Percentiles rank a stretch among this genome's conserved stretches.
These are phyloP conservation scores for Dactylellina drechsleri DNA, from an alignment of 2,329 filamentous ascomycete species.

Conservation along the genomic window DNA sequence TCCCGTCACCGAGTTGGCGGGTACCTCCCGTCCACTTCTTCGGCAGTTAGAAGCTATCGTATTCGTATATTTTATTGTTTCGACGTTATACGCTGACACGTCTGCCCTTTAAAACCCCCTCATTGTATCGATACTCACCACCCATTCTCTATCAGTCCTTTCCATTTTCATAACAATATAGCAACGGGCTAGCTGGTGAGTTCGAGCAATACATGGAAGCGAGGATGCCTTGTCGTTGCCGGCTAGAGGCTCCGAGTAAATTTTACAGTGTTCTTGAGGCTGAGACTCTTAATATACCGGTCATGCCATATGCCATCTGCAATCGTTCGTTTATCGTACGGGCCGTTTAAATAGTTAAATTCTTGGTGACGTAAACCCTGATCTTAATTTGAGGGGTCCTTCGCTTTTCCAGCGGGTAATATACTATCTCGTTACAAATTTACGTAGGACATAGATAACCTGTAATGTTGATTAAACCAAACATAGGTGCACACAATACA, in stretches of 20 bases:
- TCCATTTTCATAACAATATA: background rate
- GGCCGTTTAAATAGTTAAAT: too few relatives aligned
- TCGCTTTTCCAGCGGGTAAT: too few relatives aligned
- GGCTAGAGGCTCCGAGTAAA: constrained; percentile 27
- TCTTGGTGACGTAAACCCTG: too few relatives aligned
- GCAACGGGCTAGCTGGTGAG: background rate
- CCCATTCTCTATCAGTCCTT: constrained; percentile 1
- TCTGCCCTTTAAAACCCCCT: background rate
- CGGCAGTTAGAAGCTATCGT: constrained; percentile 35
- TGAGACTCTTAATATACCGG: background rate
- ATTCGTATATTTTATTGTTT: constrained; percentile 29
- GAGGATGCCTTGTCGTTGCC: constrained; percentile 1
- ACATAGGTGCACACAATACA: too few relatives aligned
- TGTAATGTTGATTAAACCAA: too few relatives aligned
- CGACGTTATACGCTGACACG: background rate
- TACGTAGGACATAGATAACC: too few relatives aligned
- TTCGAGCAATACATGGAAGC: background rate
- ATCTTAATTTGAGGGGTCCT: too few relatives aligned
- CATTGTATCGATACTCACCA: background rate
- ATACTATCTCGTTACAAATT: too few relatives aligned
- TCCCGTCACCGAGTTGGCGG: constrained; percentile 10
- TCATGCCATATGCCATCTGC: background rate
- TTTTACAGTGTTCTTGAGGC: constrained; percentile 18
- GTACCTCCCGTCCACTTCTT: constrained; percentile 21
- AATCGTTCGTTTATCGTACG: too few relatives aligned